Percentiles rank a stretch among this genome's conserved stretches.
Conservation (phyloP, 2,329 filamentous ascomycete species). For the Thielaviopsis euricoi region DNA sequence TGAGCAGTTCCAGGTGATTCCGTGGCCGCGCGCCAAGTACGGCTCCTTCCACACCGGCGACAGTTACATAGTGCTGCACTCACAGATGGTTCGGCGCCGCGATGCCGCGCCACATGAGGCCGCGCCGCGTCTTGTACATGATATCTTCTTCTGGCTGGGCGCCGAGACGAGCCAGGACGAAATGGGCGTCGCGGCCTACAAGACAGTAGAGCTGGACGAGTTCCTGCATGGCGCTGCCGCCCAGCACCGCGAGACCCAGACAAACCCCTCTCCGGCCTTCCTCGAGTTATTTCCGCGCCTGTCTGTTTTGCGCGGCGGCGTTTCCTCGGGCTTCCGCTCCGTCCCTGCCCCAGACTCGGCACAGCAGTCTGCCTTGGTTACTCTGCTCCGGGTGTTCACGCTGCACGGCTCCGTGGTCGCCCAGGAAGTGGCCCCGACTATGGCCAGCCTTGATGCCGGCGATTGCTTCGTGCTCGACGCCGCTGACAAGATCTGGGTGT, state of each 20-base stretch:
- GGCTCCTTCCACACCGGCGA: slow-evolving; percentile 52
- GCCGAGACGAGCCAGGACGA: slow-evolving; percentile 50
- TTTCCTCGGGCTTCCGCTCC: slow-evolving; percentile 45
- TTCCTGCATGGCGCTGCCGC: slow-evolving; percentile 44
- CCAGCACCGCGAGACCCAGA: slow-evolving; percentile 49
- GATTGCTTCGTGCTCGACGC: slow-evolving; percentile 51
- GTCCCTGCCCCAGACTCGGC: slow-evolving; percentile 30
- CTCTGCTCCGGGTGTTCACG: slow-evolving; percentile 45
- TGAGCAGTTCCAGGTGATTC: slow-evolving; percentile 47
- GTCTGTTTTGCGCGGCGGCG: slow-evolving; percentile 43
- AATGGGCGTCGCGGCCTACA: slow-evolving; percentile 52
- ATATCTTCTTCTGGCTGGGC: slow-evolving; percentile 57
- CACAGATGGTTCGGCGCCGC: slow-evolving; percentile 30
- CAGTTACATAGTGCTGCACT: slow-evolving; percentile 49
- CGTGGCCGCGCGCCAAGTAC: slow-evolving; percentile 38
- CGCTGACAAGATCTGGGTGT: slow-evolving; percentile 49
- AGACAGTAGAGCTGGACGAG: slow-evolving; percentile 54
- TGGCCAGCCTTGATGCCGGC: slow-evolving; percentile 44
- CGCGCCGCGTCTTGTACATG: slow-evolving; percentile 36
- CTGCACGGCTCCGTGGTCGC: slow-evolving; percentile 31
- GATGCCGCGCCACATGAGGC: slow-evolving; percentile 16
- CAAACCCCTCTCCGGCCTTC: slow-evolving; percentile 41
- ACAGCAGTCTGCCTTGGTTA: slow-evolving; percentile 26
- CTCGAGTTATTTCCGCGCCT: slow-evolving; percentile 42
- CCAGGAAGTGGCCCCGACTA: slow-evolving; percentile 45